phyloP scores from a whole-genome alignment of 2,329 filamentous ascomycete genomes.

The Penicillium carneum region DNA sequence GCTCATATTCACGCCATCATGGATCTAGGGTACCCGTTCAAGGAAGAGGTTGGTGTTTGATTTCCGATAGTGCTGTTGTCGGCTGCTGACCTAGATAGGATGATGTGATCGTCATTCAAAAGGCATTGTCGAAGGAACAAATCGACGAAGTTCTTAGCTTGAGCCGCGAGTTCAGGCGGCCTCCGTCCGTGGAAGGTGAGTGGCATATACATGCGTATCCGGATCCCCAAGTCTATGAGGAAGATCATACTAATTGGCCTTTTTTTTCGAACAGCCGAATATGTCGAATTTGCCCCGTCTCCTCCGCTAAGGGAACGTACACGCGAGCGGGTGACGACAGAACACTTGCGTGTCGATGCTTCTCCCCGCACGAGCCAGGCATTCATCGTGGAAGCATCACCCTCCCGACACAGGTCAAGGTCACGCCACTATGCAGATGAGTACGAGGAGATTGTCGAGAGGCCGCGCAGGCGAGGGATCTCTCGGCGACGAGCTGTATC shows the following conservation, averaged over 20 bases:
- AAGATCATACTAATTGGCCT: conserved; percentile 15
- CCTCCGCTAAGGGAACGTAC: conserved; percentile 30
- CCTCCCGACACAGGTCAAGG: conserved; percentile 33
- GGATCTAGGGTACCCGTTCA: conserved; percentile 83
- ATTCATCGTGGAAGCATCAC: conserved; percentile 45
- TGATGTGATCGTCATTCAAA: conserved; percentile 79
- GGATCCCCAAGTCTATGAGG: conserved; percentile 18
- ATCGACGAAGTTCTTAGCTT: conserved; percentile 88
- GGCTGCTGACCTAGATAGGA: conserved; percentile 61
- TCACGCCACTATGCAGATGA: conserved; percentile 37
- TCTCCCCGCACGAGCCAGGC: conserved; percentile 41
- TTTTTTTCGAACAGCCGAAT: conserved; percentile 32
- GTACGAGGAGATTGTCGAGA: conserved; percentile 42
- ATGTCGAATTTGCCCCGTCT: conserved; percentile 15
- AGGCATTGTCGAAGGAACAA: conserved; percentile 85
- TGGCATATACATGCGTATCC: conserved; percentile 25
- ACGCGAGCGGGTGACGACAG: conserved; percentile 40
- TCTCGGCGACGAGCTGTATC: conserved; percentile 49
- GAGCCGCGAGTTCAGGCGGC: conserved; percentile 67
- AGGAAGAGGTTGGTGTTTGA: conserved; percentile 73
- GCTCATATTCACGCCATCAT: conserved; percentile 82
- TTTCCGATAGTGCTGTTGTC: conserved; percentile 41
- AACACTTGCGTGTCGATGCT: conserved; percentile 34
- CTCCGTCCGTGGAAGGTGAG: conserved; percentile 42
- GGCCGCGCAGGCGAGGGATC: conserved; percentile 36